Base-by-base conservation (phyloP, 1,139 yeast genomes). In the Wickerhamomyces sp. region DNA sequence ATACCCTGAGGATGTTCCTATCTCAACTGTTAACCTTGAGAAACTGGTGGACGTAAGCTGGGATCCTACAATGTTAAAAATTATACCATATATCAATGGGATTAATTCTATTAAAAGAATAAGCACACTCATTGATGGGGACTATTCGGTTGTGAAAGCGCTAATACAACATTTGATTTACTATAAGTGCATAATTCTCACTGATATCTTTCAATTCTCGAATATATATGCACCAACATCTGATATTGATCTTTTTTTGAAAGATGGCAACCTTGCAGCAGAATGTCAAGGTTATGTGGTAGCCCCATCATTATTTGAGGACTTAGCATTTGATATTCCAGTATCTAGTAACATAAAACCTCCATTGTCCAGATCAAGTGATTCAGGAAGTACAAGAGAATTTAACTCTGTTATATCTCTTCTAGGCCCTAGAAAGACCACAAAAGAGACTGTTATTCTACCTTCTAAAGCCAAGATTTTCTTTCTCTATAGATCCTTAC, bases 31-130 rank as follows among this genome's bases (percentile, higher is more conserved):
- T 2, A 78, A 81, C 40, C 64, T 90, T 28, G 71, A 72, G 29
- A 68, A 76, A 28, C 67, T 92, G 47, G 81, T 87, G 26, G 98
- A 92, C 60, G 84, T 84, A 7, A 85, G 86, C 52, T 92, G 98
- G 97, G 98, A 92, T 58, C 97, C 97, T 1, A 92, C 97, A 3
- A 84, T 92, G 94, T 69, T 88, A 32, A 83, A 84, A 49, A 85
- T 92, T 26, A 64, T 88, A 13, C 96, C 97, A 0, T 84, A 71
- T 51, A 87, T 92, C 34, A 78, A 94, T 55, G 98, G 99, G 1
- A 70, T 89, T 36, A 90, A 92, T 56, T 86, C 95, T 3, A 78
- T 92, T 16, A 73, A 78, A 31, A 74, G 76, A 44, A 90, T 94
- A 30, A 78, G 96, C 29, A 78, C 79, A 43, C 59, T 89, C 35